Conservation (phyloP, 139 green algal genomes). For the Chlorella sorokiniana region DNA sequence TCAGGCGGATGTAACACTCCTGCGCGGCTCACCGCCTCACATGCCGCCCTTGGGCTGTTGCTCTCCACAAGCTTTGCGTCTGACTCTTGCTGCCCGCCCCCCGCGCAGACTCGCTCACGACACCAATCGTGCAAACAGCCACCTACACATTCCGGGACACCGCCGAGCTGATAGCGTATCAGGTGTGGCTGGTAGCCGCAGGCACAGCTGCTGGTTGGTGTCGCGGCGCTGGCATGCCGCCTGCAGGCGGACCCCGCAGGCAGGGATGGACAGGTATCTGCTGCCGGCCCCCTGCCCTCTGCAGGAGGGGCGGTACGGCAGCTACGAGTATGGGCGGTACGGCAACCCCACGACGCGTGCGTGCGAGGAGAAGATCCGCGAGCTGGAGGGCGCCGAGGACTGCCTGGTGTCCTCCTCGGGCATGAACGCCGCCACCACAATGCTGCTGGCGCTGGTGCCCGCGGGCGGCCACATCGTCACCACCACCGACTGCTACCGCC, state of each 20-base stretch:
- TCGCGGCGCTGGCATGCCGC: too few species aligned
- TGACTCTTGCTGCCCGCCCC: neutral
- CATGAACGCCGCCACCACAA: conserved; percentile 98
- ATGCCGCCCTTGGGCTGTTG: too few species aligned
- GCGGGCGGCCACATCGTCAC: conserved; percentile 97
- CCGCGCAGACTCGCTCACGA: conserved; percentile 89
- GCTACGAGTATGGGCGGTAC: conserved; percentile 91
- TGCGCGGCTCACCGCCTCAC: neutral
- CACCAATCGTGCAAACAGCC: conserved; percentile 95
- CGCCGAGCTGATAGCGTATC: conserved; percentile 94
- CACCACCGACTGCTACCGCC: conserved; percentile 99
- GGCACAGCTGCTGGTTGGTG: too few species aligned
- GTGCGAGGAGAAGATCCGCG: conserved; percentile 93
- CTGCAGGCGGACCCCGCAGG: too few species aligned
- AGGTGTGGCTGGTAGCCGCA: too few species aligned
- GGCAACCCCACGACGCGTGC: conserved; percentile 94
- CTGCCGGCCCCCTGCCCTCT: too few species aligned
- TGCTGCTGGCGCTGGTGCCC: conserved; percentile 98
- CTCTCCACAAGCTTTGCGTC: too few species aligned
- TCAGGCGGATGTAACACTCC: too few species aligned
- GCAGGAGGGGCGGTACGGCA: conserved; percentile 88
- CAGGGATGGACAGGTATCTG: too few species aligned
- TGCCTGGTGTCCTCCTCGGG: conserved; percentile 90
- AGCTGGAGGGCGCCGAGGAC: conserved; percentile 96
- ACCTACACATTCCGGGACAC: conserved; percentile 95